Evolutionary conservation across 352 stramenopile genomes (phyloP).

Genomic region (Phytophthora chlamydospora): DNA sequence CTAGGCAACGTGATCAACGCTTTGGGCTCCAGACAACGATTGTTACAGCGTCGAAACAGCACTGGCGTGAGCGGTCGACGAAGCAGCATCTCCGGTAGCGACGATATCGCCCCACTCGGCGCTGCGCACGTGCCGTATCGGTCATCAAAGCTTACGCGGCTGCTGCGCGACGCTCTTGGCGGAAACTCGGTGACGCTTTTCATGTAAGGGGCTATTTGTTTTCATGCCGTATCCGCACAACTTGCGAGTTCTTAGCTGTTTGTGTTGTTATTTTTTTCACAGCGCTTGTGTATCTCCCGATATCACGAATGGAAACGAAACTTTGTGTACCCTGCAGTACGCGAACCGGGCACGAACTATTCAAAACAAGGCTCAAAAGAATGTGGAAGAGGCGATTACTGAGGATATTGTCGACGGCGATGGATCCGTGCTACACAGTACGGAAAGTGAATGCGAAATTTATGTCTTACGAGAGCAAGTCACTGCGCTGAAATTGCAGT

Average conservation of each 20-base stretch:
- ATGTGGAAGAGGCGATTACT: constrained; percentile 41
- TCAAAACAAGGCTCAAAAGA: constrained; percentile 79
- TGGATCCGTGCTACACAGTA: constrained; percentile 4
- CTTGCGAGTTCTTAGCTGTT: not conserved
- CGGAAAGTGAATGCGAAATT: constrained; percentile 52
- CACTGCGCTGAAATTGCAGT: constrained; percentile 42
- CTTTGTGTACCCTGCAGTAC: constrained; percentile 73
- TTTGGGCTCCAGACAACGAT: constrained; percentile 61
- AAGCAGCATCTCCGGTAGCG: not conserved
- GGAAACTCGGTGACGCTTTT: constrained; percentile 87
- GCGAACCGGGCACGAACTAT: constrained; percentile 76
- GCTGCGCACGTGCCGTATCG: constrained; percentile 70
- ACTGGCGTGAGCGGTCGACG: constrained; percentile 12
- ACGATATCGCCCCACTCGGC: not conserved
- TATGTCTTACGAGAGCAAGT: constrained; percentile 51
- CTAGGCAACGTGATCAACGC: constrained; percentile 89
- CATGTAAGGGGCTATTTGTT: constrained; percentile 52
- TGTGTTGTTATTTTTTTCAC: constrained; percentile 5
- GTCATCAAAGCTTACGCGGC: constrained; percentile 81
- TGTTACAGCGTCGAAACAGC: constrained; percentile 40
- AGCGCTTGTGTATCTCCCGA: constrained; percentile 77
- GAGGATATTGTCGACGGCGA: constrained; percentile 5
- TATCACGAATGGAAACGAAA: constrained; percentile 57
- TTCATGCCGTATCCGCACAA: not conserved
- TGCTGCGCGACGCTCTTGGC: constrained; percentile 83